Percentiles rank a stretch among this genome's conserved stretches.
These are phyloP conservation scores for Plasmopara muralis DNA, from an alignment of 352 stramenopile genomes.

Conservation along the genomic window DNA sequence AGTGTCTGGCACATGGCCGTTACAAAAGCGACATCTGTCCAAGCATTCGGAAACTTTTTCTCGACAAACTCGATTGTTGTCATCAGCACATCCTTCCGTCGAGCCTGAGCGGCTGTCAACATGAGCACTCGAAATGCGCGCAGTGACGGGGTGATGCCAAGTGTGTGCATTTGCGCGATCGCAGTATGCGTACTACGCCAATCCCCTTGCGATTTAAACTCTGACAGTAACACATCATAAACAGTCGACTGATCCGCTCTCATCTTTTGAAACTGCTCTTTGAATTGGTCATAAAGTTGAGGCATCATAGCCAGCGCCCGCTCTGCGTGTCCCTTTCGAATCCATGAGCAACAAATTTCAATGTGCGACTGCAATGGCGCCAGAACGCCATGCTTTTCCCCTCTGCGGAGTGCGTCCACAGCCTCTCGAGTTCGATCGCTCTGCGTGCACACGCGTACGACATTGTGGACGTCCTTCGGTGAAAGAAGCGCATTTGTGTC, in stretches of 20 bases:
- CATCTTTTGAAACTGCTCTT: conserved; percentile 11
- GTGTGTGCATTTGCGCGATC: conserved; percentile 60
- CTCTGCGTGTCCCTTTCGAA: conserved; percentile 43
- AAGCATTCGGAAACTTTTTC: conserved; percentile 28
- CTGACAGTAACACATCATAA: conserved; percentile 52
- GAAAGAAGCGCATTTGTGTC: conserved; percentile 11
- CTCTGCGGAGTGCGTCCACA: conserved; percentile 32
- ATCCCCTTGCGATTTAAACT: conserved; percentile 54
- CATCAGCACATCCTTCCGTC: conserved; percentile 38
- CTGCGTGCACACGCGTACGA: conserved; percentile 37
- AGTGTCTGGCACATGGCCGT: conserved; percentile 65
- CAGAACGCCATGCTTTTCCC: conserved; percentile 32
- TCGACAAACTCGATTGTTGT: conserved; percentile 43
- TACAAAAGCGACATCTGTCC: conserved; percentile 40
- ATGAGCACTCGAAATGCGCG: conserved; percentile 58
- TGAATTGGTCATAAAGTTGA: conserved; percentile 21
- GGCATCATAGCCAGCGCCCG: conserved; percentile 35
- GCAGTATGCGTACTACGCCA: conserved; percentile 45
- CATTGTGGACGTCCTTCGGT: conserved; percentile 20
- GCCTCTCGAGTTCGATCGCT: conserved; percentile 50
- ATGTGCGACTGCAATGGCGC: conserved; percentile 31
- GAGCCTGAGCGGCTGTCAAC: conserved; percentile 40
- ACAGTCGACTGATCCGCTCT: conserved; percentile 11
- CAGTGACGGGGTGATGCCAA: conserved; percentile 37
- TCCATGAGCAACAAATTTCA: conserved; percentile 40